Conservation (phyloP, 2,329 filamentous ascomycete species). For the Sporothrix schenckii region DNA sequence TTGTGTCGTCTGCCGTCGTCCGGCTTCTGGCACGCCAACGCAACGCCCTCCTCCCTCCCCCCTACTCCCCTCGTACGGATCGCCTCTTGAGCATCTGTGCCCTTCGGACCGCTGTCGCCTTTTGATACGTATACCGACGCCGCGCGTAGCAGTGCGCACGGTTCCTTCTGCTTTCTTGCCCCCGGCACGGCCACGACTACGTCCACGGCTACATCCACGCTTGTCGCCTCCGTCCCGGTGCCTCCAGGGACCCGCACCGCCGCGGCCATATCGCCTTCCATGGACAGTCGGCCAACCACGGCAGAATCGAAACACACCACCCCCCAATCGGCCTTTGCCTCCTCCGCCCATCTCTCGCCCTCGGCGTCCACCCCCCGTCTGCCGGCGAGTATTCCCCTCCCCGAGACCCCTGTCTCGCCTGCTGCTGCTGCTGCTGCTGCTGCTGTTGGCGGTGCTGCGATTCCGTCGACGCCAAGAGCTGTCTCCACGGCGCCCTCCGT, state of each 20-base stretch:
- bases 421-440: conserved; percentile 35
- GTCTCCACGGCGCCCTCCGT: conserved; percentile 37
- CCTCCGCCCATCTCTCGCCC: conserved; percentile 43
- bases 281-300: conserved; percentile 56
- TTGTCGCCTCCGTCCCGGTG: conserved; percentile 23
- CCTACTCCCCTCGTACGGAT: neutral
- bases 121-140: neutral
- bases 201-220: neutral
- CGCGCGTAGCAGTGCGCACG: neutral
- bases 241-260: conserved; percentile 29
- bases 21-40: neutral
- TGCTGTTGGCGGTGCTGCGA: conserved; percentile 1
- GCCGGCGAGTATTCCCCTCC: conserved; percentile 33
- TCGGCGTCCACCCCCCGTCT: conserved; percentile 37
- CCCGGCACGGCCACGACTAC: neutral
- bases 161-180: neutral
- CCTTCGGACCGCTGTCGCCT: neutral
- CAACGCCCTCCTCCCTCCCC: too few relatives aligned
- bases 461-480: neutral
- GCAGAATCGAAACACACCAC: conserved; percentile 54
- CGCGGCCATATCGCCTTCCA: conserved; percentile 44
- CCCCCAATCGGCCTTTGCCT: conserved; percentile 45
- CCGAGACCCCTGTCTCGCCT: conserved; percentile 37
- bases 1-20: neutral
- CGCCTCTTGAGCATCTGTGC: conserved; percentile 16